Evolutionary conservation across 2,329 filamentous ascomycete species (phyloP).

Genomic region (Exophiala mesophila): DNA sequence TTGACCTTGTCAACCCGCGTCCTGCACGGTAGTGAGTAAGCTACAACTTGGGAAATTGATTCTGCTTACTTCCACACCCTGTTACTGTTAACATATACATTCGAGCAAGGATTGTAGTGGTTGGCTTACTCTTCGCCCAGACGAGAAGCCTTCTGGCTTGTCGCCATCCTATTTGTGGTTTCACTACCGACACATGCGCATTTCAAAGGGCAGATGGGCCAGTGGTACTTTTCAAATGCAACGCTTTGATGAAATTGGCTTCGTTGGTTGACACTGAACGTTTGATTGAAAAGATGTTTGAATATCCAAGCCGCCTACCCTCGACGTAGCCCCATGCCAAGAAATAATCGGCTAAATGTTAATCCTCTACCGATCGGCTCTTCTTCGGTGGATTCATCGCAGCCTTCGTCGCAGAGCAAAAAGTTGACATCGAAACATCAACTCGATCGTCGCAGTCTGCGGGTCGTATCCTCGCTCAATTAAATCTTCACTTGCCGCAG

Average conservation of each 20-base stretch:
- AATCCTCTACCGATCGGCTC: no score
- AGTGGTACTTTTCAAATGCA: no score
- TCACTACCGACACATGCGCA: slow-evolving; percentile 3
- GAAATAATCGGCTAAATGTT: no score
- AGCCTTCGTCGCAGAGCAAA: neutral
- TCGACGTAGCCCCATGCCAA: no score
- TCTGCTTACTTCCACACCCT: slow-evolving; percentile 87
- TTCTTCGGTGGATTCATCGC: neutral
- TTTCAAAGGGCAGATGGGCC: no score
- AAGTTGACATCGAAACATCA: neutral
- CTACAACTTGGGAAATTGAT: slow-evolving; percentile 4
- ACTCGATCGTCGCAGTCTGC: no score
- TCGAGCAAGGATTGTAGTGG: slow-evolving; percentile 1
- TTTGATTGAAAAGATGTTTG: no score
- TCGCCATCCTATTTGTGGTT: slow-evolving; percentile 14
- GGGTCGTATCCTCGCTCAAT: no score
- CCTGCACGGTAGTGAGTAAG: slow-evolving; percentile 45
- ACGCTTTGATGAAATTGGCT: no score
- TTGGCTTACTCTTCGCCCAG: slow-evolving; percentile 68
- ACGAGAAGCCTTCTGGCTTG: slow-evolving; percentile 58
- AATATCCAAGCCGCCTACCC: no score
- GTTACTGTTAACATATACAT: slow-evolving; percentile 27
- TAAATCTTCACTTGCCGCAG: slow-evolving; percentile 4
- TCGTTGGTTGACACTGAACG: no score
- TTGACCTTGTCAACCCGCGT: slow-evolving; percentile 97